Evolutionary conservation across 129 eudicot species (phyloP).

Genomic region (Logfia minima): DNA sequence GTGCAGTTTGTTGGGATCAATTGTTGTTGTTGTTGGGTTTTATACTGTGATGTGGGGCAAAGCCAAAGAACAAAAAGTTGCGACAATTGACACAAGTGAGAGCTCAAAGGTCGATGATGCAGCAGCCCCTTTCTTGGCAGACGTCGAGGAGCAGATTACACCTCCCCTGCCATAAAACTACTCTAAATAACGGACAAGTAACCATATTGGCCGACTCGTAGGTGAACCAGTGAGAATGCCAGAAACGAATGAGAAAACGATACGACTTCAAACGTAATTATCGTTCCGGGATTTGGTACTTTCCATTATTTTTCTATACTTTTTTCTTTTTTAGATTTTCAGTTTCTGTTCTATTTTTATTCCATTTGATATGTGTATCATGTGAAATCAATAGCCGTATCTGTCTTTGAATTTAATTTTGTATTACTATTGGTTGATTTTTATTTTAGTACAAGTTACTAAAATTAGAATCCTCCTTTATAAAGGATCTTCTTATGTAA

Average conservation of each 20-base stretch:
- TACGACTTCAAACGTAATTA: slow-evolving; percentile 4
- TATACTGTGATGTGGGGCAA: slow-evolving; percentile 94
- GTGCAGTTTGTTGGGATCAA: slow-evolving; percentile 76
- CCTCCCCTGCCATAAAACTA: slow-evolving; percentile 6
- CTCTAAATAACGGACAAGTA: not conserved
- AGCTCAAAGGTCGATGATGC: slow-evolving; percentile 27
- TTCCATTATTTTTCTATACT: not conserved
- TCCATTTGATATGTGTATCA: not conserved
- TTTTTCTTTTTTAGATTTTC: not conserved
- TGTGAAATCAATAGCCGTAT: not conserved
- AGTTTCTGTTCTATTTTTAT: not conserved
- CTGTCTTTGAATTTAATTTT: not conserved
- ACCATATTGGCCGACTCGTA: not conserved
- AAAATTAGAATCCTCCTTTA: not conserved
- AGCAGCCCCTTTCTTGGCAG: slow-evolving; percentile 51
- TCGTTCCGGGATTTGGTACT: not conserved
- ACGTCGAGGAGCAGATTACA: slow-evolving; percentile 28
- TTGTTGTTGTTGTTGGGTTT: slow-evolving; percentile 67
- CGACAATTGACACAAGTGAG: not conserved
- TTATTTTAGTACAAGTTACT: not conserved
- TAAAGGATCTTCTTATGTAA: not conserved
- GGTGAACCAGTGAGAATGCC: not conserved
- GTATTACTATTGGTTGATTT: not conserved
- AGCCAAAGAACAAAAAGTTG: slow-evolving; percentile 49
- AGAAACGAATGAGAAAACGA: not conserved